A percentile compares a stretch with the other conserved stretches of the same genome.
phyloP scores from a whole-genome alignment of 1,284 basidiomycete genomes.

The Cutaneotrichosporon cavernicola region DNA sequence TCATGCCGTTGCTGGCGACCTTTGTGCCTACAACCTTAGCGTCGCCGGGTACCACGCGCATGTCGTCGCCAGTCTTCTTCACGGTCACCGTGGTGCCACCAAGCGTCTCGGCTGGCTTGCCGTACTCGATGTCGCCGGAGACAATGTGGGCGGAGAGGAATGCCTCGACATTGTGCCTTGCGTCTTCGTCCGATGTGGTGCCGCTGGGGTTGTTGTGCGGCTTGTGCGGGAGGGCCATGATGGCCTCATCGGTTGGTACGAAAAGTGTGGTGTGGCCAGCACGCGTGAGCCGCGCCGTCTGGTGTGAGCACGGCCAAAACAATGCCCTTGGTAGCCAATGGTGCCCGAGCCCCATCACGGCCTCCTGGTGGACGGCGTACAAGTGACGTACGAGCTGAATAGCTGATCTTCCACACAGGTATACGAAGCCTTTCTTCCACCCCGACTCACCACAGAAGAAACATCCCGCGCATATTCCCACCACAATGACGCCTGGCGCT shows the following conservation, averaged over 20 bases:
- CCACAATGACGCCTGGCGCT: conserved; percentile 43
- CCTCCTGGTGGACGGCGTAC: too few species aligned
- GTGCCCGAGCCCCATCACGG: too few species aligned
- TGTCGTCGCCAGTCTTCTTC: conserved; percentile 30
- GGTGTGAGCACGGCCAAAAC: conserved; percentile 6
- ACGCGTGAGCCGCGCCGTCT: conserved; percentile 29
- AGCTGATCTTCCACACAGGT: too few species aligned
- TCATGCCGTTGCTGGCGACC: conserved; percentile 46
- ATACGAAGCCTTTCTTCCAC: too few species aligned
- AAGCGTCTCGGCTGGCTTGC: conserved; percentile 31
- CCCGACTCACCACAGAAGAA: conserved; percentile 35
- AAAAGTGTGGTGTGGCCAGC: conserved; percentile 42
- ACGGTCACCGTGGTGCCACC: conserved; percentile 31
- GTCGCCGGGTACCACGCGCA: conserved; percentile 43
- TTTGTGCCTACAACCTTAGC: conserved; percentile 41
- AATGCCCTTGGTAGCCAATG: neutral
- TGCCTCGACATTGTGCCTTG: conserved; percentile 36
- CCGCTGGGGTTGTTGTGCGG: conserved; percentile 39
- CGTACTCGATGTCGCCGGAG: conserved; percentile 27
- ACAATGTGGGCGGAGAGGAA: conserved; percentile 48
- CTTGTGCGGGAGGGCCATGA: conserved; percentile 44
- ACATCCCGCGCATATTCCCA: conserved; percentile 50
- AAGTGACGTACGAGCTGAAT: too few species aligned
- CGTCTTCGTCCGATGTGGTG: conserved; percentile 26
- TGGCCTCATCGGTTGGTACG: conserved; percentile 48